Percentiles rank a stretch among this genome's conserved stretches.
These are phyloP conservation scores for Passalora sequoiae DNA, from an alignment of 2,329 filamentous ascomycete species.

Conservation along the genomic window DNA sequence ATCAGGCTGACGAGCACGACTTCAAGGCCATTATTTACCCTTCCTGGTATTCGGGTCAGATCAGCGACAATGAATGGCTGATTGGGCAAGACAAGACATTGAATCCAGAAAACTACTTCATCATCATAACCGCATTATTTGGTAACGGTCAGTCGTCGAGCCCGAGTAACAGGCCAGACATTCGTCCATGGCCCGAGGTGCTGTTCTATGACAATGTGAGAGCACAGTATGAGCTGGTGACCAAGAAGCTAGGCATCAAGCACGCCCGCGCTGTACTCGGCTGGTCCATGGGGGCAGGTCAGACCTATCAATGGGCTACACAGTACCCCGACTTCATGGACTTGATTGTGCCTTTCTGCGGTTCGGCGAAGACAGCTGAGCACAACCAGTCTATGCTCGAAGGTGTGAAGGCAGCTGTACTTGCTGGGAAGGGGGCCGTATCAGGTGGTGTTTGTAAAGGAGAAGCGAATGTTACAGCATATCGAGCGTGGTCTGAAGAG, in stretches of 20 bases:
- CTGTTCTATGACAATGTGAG: slow-evolving; percentile 65
- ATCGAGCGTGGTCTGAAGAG: slow-evolving; percentile 35
- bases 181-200: slow-evolving; percentile 57
- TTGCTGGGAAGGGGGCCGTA: slow-evolving; percentile 52
- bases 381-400: slow-evolving; percentile 67
- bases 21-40: slow-evolving; percentile 71
- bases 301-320: slow-evolving; percentile 45
- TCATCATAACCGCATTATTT: slow-evolving; percentile 64
- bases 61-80: slow-evolving; percentile 71
- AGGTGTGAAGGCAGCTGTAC: slow-evolving; percentile 56
- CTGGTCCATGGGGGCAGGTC: slow-evolving; percentile 67
- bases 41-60: slow-evolving; percentile 66
- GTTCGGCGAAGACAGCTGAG: slow-evolving; percentile 57
- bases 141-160: slow-evolving; percentile 65
- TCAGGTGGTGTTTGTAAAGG: slow-evolving; percentile 51
- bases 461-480: slow-evolving; percentile 36
- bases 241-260: slow-evolving; percentile 55
- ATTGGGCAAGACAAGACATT: slow-evolving; percentile 61
- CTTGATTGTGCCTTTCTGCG: slow-evolving; percentile 61
- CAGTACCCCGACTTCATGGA: slow-evolving; percentile 56
- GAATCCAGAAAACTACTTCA: slow-evolving; percentile 60
- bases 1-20: no score
- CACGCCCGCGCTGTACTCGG: slow-evolving; percentile 60
- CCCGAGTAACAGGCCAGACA: slow-evolving; percentile 52
- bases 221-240: slow-evolving; percentile 63